Evolutionary conservation across 495 filamentous ascomycete species (phyloP), one percentile per base, ranked within the genome.

Genomic region (Rhypophila decipiens): DNA sequence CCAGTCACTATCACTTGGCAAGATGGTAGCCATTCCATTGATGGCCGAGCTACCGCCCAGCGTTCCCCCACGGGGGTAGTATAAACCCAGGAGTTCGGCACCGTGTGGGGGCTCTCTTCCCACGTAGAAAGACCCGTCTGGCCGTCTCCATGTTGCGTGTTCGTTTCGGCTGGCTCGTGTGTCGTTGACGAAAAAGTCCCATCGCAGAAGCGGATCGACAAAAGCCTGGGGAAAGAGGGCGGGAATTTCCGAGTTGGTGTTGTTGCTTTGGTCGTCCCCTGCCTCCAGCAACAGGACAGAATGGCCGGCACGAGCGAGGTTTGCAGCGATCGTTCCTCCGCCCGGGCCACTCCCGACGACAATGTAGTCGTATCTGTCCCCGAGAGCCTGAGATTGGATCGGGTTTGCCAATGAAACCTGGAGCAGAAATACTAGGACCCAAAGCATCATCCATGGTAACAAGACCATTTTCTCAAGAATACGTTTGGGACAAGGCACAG

Each of bases 301-400:
- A 52, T 78, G 69, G 11, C 78, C 79, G 22, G 74, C 75, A 20
- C 71, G 66, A 15, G 80, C 80, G 3, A 84, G 75, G 15, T 77
- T 73, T 23, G 72, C 70, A 3, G 81, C 81, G 10, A 86, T 54
- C 8, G 77, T 76, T 12, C 77, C 77, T 12, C 82, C 81, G n/a
- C 82, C 82, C 2, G 81, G 75, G n/a, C 81, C 82, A 24, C 72
- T 76, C 19, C 82, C 82, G 0, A 85, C 75, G 19, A 86, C 67
- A 46, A 86, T 70, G 57, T 84, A 84, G 48, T 84, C 82, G 58
- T 82, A 83, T 13, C 17, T 24, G 24, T 34, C 35, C 17, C 35
- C 20, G 2, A 8, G n/a, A n/a, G n/a, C n/a, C n/a, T n/a, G n/a
- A n/a, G n/a, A n/a, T n/a, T n/a, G n/a, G n/a, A n/a, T n/a, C n/a